Evolutionary conservation across 108 stramenopile genomes (phyloP).

Genomic region (Cyclotella baltica): DNA sequence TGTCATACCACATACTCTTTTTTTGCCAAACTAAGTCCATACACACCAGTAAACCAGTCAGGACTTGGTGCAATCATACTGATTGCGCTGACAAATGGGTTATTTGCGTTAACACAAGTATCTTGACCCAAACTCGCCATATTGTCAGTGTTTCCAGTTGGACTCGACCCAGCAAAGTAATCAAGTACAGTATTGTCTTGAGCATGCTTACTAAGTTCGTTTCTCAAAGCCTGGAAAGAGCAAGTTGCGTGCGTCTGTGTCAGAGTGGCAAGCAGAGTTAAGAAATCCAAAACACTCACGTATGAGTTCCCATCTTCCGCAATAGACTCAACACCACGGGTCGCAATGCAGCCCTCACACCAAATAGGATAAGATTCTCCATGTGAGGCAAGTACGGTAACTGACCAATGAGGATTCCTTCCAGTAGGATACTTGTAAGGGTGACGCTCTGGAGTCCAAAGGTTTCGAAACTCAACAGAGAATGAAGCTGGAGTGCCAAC

Average conservation of each 20-base stretch:
- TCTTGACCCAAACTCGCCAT: background rate
- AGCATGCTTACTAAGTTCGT: background rate
- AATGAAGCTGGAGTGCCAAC: background rate
- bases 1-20: constrained; percentile 2
- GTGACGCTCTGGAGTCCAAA: constrained; percentile 11
- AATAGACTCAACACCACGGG: constrained; percentile 10
- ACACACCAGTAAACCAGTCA: constrained; percentile 14
- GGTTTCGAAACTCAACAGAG: background rate
- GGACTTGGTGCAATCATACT: constrained; percentile 25
- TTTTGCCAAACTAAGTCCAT: background rate
- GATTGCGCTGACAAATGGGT: constrained; percentile 10
- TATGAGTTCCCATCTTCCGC: background rate
- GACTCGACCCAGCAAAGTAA: background rate
- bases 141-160: background rate
- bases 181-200: background rate
- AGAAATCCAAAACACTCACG: too few relatives aligned
- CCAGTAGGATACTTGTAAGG: constrained; percentile 8
- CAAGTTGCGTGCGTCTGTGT: too few relatives aligned
- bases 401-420: constrained; percentile 10
- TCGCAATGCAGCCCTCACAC: constrained; percentile 14
- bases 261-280: too few relatives aligned
- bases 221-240: background rate
- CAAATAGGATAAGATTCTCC: background rate
- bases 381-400: constrained; percentile 8
- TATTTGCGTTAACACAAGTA: background rate